A percentile compares a stretch with the other conserved stretches of the same genome.
These are phyloP conservation scores for Xylaria sp. DNA, from an alignment of 2,329 filamentous ascomycete genomes.

Conservation along the genomic window DNA sequence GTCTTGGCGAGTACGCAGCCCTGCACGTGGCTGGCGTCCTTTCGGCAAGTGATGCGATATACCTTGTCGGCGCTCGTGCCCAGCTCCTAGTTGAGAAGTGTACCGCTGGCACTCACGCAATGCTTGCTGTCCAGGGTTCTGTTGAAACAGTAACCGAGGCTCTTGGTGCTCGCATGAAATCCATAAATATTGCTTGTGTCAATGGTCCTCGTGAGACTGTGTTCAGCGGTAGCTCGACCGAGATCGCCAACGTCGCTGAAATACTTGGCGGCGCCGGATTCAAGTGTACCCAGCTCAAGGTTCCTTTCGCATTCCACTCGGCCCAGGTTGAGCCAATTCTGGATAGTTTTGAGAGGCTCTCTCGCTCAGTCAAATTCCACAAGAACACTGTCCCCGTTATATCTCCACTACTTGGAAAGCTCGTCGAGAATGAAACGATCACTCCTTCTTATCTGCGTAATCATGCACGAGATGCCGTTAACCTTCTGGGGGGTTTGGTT, in stretches of 20 bases:
- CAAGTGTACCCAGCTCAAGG: conserved; percentile 70
- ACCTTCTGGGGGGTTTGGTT: conserved; percentile 72
- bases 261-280: conserved; percentile 62
- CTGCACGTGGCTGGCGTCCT: conserved; percentile 76
- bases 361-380: conserved; percentile 64
- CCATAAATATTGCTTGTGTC: conserved; percentile 72
- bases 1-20: conserved; percentile 78
- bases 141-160: conserved; percentile 64
- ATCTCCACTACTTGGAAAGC: conserved; percentile 71
- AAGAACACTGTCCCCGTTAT: conserved; percentile 69
- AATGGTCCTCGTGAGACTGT: conserved; percentile 82
- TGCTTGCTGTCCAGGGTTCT: conserved; percentile 61
- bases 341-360: conserved; percentile 66
- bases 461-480: conserved; percentile 74
- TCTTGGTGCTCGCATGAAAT: conserved; percentile 55
- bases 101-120: conserved; percentile 71
- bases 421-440: conserved; percentile 68
- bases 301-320: conserved; percentile 75
- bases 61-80: conserved; percentile 75
- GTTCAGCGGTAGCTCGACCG: conserved; percentile 62
- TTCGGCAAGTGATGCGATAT: conserved; percentile 76
- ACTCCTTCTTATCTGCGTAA: conserved; percentile 70
- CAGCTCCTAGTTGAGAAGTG: conserved; percentile 72
- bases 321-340: conserved; percentile 72
- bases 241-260: conserved; percentile 53